Conservation (phyloP, 2,329 filamentous ascomycete species). For the Bipolaris sorokiniana region DNA sequence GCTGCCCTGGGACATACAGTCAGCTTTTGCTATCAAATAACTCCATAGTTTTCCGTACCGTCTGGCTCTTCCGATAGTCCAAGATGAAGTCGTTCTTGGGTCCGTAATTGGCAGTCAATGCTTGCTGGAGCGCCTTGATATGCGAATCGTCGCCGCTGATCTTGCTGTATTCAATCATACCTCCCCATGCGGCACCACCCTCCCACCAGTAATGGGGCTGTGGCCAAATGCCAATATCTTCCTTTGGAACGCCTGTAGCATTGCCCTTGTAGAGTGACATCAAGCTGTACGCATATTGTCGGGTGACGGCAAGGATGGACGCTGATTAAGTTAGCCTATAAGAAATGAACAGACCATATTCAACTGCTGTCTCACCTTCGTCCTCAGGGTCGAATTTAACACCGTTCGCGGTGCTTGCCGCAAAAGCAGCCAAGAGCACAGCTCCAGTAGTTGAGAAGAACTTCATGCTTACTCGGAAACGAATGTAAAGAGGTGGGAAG, state of each 20-base stretch:
- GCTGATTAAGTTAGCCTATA: constrained; percentile 14
- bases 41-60: constrained; percentile 22
- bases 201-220: constrained; percentile 58
- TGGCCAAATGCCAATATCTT: constrained; percentile 51
- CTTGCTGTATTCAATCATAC: constrained; percentile 53
- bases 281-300: constrained; percentile 42
- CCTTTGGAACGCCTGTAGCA: constrained; percentile 25
- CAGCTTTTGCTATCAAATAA: constrained; percentile 2
- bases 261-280: constrained; percentile 46
- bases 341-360: neutral
- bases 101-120: constrained; percentile 52
- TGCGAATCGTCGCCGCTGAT: constrained; percentile 55
- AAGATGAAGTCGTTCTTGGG: constrained; percentile 53
- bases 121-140: constrained; percentile 50
- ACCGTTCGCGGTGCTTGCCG: constrained; percentile 31
- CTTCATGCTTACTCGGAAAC: constrained; percentile 36
- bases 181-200: constrained; percentile 50
- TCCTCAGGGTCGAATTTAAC: constrained; percentile 43
- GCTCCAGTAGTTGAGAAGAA: constrained; percentile 42
- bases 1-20: constrained; percentile 60
- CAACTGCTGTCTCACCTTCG: constrained; percentile 21
- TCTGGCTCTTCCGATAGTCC: constrained; percentile 48
- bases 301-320: constrained; percentile 38
- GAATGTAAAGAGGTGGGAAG: constrained; percentile 15
- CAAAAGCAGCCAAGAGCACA: constrained; percentile 43